Conservation (phyloP, 1,139 yeast species). For the Geotrichum histeridarum region DNA sequence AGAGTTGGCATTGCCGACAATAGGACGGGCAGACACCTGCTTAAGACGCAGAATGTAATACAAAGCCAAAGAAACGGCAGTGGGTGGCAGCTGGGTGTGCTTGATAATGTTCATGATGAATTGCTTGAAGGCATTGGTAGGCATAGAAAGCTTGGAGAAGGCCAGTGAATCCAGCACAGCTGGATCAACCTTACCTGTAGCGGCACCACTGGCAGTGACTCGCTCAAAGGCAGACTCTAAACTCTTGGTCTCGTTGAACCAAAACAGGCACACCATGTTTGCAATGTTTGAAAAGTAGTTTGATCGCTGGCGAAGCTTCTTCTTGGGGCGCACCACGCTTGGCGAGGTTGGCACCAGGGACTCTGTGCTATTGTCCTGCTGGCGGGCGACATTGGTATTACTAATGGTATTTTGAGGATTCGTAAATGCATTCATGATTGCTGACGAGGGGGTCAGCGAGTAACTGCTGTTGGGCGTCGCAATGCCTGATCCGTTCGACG, state of each 20-base stretch:
- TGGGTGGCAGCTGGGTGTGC: constrained; percentile 35
- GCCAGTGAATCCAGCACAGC: background rate
- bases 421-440: background rate
- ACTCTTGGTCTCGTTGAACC: constrained; percentile 29
- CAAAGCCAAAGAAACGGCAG: constrained; percentile 36
- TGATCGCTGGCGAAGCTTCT: background rate
- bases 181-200: background rate
- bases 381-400: too few relatives aligned
- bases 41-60: constrained; percentile 36
- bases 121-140: constrained; percentile 24
- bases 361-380: too few relatives aligned
- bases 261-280: constrained; percentile 32
- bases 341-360: background rate
- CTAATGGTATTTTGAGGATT: background rate
- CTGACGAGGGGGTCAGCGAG: background rate
- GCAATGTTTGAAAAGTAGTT: constrained; percentile 30
- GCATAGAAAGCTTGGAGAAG: constrained; percentile 20
- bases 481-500: background rate
- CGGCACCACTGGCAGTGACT: constrained; percentile 13
- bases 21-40: constrained; percentile 24
- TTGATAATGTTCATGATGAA: constrained; percentile 30
- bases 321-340: background rate
- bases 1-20: constrained; percentile 35
- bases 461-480: background rate
- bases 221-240: constrained; percentile 20